Percentiles rank a stretch among this genome's conserved stretches.
These are phyloP conservation scores for Phytophthora vignae DNA, from an alignment of 352 stramenopile genomes.

Conservation along the genomic window DNA sequence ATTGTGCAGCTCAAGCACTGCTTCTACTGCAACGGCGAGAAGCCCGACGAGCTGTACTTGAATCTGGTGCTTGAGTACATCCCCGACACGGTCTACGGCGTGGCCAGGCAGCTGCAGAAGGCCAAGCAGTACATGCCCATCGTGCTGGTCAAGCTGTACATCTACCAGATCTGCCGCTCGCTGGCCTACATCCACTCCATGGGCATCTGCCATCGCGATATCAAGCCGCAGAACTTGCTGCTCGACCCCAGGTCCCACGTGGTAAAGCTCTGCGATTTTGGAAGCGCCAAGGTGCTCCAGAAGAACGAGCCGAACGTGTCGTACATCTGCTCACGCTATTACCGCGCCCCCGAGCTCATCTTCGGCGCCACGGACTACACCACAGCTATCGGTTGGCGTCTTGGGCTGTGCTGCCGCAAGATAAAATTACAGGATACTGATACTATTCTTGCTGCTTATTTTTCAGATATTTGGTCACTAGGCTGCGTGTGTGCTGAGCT, in stretches of 20 bases:
- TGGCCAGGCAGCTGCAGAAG: constrained; percentile 96
- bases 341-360: constrained; percentile 99
- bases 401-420: neutral
- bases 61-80: constrained; percentile 99
- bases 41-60: constrained; percentile 97
- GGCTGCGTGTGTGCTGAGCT: constrained; percentile 99
- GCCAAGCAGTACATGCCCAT: constrained; percentile 97
- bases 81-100: constrained; percentile 98
- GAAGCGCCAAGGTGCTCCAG: constrained; percentile 95
- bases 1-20: constrained; percentile 99
- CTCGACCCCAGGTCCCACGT: constrained; percentile 97
- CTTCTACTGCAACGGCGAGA: constrained; percentile 98
- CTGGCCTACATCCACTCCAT: constrained; percentile 98
- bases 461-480: constrained; percentile 94
- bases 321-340: constrained; percentile 99
- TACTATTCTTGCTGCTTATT: neutral
- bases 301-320: constrained; percentile 99
- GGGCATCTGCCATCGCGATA: constrained; percentile 99
- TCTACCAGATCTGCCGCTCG: constrained; percentile 98
- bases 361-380: constrained; percentile 99
- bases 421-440: neutral
- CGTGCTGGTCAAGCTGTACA: constrained; percentile 99
- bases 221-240: constrained; percentile 99
- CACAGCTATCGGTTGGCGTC: constrained; percentile 93
- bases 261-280: constrained; percentile 99